Conservation (phyloP, 345 rosid genomes). For the Syzygium aromaticum region DNA sequence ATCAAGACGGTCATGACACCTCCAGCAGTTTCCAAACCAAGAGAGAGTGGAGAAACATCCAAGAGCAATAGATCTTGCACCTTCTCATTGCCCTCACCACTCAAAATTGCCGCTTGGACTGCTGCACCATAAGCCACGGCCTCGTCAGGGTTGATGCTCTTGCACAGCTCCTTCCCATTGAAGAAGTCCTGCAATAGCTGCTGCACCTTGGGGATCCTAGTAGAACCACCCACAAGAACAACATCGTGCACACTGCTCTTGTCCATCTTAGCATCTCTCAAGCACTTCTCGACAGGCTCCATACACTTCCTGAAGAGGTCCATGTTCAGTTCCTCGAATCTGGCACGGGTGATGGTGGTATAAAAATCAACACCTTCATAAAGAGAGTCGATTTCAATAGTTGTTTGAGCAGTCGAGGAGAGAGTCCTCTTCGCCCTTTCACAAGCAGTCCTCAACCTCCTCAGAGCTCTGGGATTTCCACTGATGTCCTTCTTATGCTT, state of each 20-base stretch:
- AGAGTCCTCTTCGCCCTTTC: conserved; percentile 51
- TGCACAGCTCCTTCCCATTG: conserved; percentile 10
- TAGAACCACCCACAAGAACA: conserved; percentile 56
- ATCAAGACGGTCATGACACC: conserved; percentile 36
- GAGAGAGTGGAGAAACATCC: conserved; percentile 26
- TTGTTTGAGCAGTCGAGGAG: conserved; percentile 42
- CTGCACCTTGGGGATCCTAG: conserved; percentile 47
- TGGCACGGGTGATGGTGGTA: conserved; percentile 33
- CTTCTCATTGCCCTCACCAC: conserved; percentile 33
- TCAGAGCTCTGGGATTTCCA: conserved; percentile 34
- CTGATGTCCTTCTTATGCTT: conserved; percentile 33
- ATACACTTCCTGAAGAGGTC: conserved; percentile 50
- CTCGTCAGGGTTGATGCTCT: conserved; percentile 38
- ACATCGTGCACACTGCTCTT: conserved; percentile 40
- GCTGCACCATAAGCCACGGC: conserved; percentile 42
- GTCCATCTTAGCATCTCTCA: conserved; percentile 53
- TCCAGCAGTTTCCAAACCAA: conserved; percentile 28
- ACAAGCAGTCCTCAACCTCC: conserved; percentile 41
- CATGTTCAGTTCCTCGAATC: conserved; percentile 44
- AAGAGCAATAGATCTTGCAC: conserved; percentile 28
- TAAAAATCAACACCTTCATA: conserved; percentile 37
- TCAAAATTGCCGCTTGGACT: conserved; percentile 30
- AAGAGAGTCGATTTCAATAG: conserved; percentile 39
- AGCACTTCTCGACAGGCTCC: conserved; percentile 48
- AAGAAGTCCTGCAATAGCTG: conserved; percentile 30